phyloP scores from a whole-genome alignment of 345 rosid genomes.

The Garcia nutans region DNA sequence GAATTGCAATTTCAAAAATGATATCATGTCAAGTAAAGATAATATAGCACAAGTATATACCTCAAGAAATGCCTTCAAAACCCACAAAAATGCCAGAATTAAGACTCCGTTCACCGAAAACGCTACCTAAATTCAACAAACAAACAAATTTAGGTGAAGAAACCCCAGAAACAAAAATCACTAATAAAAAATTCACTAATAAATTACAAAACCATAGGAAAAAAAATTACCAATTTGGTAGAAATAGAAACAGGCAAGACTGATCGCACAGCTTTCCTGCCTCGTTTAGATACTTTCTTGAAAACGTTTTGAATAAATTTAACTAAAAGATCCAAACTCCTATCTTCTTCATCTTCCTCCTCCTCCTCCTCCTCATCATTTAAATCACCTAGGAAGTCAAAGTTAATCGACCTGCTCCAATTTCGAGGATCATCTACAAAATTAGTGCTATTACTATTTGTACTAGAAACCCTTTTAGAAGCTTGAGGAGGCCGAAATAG shows the following conservation, averaged over 20 bases:
- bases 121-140: conserved; percentile 47
- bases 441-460: conserved; percentile 25
- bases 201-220: too few relatives aligned
- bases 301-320: conserved; percentile 68
- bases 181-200: too few relatives aligned
- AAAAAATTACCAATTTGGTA: conserved; percentile 51
- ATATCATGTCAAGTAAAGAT: not conserved
- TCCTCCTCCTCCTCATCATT: conserved; percentile 50
- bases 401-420: conserved; percentile 67
- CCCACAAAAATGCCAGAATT: conserved; percentile 78
- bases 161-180: not conserved
- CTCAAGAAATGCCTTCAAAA: conserved; percentile 91
- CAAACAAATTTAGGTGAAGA: not conserved
- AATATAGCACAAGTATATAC: conserved; percentile 28
- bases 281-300: conserved; percentile 64
- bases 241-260: conserved; percentile 71
- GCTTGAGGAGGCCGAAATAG: conserved; percentile 30
- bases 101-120: conserved; percentile 88
- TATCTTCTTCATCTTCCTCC: conserved; percentile 66
- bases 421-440: conserved; percentile 49
- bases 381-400: conserved; percentile 31
- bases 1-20: not conserved
- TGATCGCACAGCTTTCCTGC: conserved; percentile 81
- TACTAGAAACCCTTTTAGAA: conserved; percentile 27
- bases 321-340: conserved; percentile 82